A percentile compares a stretch with the other conserved stretches of the same genome.
Evolutionary conservation across 2,329 filamentous ascomycete genomes (phyloP).

Genomic region (Neoscytalidium dimidiatum): DNA sequence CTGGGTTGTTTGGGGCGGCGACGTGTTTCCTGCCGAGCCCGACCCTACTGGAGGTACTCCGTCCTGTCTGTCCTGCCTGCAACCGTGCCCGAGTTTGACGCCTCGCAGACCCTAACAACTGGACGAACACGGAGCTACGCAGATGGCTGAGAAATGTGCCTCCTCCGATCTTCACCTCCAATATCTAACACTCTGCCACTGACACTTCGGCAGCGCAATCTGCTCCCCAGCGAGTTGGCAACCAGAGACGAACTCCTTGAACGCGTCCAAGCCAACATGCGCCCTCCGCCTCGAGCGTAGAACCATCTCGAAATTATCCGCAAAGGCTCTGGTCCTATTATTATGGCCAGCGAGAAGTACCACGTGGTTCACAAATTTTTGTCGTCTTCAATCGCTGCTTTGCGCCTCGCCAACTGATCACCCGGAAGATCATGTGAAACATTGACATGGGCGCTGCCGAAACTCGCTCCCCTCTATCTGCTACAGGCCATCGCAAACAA

Average conservation of each 20-base stretch:
- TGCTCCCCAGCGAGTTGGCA: constrained; percentile 61
- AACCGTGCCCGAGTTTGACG: background rate
- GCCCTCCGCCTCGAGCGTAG: constrained; percentile 36
- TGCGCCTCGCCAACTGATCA: too few species aligned
- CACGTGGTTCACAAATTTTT: too few species aligned
- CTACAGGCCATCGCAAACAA: too few species aligned
- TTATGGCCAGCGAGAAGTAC: too few species aligned
- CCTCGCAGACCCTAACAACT: constrained; percentile 61
- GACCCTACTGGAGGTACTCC: constrained; percentile 76
- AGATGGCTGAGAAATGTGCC: constrained; percentile 80
- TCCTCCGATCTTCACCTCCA: constrained; percentile 21
- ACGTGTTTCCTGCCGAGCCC: constrained; percentile 71
- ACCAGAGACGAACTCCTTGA: constrained; percentile 67
- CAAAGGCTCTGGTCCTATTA: too few species aligned
- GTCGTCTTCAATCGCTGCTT: too few species aligned
- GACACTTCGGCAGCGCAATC: constrained; percentile 56
- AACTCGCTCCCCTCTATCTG: background rate
- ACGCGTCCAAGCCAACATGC: constrained; percentile 69
- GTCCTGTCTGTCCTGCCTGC: constrained; percentile 34
- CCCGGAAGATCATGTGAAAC: too few species aligned
- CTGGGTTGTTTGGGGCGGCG: constrained; percentile 78
- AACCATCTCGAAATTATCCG: too few species aligned
- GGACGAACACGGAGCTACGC: constrained; percentile 78
- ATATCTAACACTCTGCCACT: constrained; percentile 7
- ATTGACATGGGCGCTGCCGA: too few species aligned